Conservation (phyloP, 1,284 basidiomycete species). For the Ceratobasidium sp. region DNA sequence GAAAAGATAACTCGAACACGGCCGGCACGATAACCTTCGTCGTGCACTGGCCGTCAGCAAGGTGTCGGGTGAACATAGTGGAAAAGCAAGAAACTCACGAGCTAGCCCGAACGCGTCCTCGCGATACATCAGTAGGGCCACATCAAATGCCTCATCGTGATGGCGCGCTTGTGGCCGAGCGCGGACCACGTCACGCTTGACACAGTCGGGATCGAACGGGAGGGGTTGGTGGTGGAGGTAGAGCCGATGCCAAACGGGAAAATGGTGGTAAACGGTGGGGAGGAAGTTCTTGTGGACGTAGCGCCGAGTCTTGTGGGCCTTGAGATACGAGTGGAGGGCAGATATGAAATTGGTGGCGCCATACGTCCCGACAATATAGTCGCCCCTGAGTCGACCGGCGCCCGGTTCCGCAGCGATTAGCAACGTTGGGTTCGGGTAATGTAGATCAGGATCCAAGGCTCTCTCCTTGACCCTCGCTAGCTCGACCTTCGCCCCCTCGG, state of each 20-base stretch:
- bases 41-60: too few species aligned
- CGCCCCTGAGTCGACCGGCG: neutral
- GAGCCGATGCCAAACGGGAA: conserved; percentile 21
- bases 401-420: neutral
- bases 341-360: neutral
- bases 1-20: conserved; percentile 26
- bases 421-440: neutral
- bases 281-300: neutral
- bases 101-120: neutral
- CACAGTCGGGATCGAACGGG: conserved; percentile 9
- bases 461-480: neutral
- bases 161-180: neutral
- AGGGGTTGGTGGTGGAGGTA: conserved; percentile 20
- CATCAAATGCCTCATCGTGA: conserved; percentile 49
- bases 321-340: neutral
- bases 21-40: conserved; percentile 32
- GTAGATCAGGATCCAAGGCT: conserved; percentile 3
- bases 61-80: too few species aligned
- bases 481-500: neutral
- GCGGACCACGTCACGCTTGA: conserved; percentile 27
- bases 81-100: too few species aligned
- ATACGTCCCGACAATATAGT: neutral
- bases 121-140: neutral
- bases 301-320: neutral
- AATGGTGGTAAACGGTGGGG: neutral